Evolutionary conservation across 164 flowering plant genomes (phyloP).

Genomic region (Litsea cubeba): DNA sequence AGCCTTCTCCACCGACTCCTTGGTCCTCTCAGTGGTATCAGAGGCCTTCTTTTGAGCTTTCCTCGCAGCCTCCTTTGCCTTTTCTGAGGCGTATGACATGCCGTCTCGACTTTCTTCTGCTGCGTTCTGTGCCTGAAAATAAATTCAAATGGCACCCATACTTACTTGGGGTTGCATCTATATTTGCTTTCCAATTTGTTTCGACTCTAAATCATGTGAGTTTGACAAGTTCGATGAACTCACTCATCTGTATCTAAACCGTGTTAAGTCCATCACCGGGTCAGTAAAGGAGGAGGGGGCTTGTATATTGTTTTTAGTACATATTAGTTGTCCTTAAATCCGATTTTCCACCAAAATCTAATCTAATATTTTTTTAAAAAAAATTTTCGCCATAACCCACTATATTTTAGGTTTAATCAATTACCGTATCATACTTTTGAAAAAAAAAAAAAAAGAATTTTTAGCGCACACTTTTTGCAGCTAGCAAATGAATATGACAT

Average conservation of each 20-base stretch:
- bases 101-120: conserved; percentile 9
- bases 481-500: no score
- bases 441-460: no score
- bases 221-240: not conserved
- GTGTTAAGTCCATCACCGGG: no score
- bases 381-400: no score
- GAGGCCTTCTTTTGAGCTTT: not conserved
- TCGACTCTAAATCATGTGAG: not conserved
- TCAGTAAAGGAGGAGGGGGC: no score
- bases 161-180: not conserved
- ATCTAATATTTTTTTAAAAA: no score
- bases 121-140: conserved; percentile 22
- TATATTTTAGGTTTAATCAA: no score
- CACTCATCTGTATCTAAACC: not conserved
- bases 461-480: no score
- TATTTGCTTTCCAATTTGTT: not conserved
- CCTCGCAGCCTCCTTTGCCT: conserved; percentile 14
- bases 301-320: no score
- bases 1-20: not conserved
- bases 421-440: no score
- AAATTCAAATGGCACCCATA: not conserved
- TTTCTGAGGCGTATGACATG: not conserved
- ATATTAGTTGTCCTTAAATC: no score
- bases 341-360: no score
- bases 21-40: not conserved